Evolutionary conservation across 768 basidiomycete genomes (phyloP).

Genomic region (Pleurotus sapidus): DNA sequence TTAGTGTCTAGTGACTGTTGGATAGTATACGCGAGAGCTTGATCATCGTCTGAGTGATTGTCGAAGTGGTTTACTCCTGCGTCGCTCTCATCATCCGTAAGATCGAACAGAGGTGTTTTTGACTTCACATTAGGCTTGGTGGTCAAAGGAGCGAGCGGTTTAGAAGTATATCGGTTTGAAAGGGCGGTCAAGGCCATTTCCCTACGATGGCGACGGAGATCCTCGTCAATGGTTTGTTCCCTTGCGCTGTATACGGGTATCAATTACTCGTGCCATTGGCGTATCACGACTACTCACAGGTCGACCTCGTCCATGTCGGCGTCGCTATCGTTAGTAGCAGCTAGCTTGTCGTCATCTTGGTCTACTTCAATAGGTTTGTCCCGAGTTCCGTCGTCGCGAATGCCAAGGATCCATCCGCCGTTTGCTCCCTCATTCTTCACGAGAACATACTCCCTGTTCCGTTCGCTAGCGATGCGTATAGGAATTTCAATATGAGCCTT

Average conservation of each 20-base stretch:
- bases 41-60: conserved; percentile 48
- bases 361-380: conserved; percentile 88
- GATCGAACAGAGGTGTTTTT: conserved; percentile 48
- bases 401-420: conserved; percentile 94
- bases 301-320: conserved; percentile 80
- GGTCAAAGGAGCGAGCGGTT: conserved; percentile 26
- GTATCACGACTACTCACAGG: conserved; percentile 45
- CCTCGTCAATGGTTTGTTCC: conserved; percentile 44
- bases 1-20: conserved; percentile 54
- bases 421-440: conserved; percentile 85
- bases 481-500: conserved; percentile 89
- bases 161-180: conserved; percentile 42
- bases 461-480: conserved; percentile 90
- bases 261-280: not conserved
- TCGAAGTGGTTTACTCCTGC: conserved; percentile 19
- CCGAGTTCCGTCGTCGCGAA: conserved; percentile 81
- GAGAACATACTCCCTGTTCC: conserved; percentile 93
- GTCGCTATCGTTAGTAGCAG: conserved; percentile 41
- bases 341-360: conserved; percentile 47
- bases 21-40: conserved; percentile 56
- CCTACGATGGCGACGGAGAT: conserved; percentile 60
- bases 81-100: conserved; percentile 45
- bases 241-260: conserved; percentile 26
- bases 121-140: conserved; percentile 28
- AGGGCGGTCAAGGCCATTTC: conserved; percentile 62